These are phyloP conservation scores for Pseudogymnoascus sp. DNA, from an alignment of 2,329 filamentous ascomycete species.

Conservation along the genomic window DNA sequence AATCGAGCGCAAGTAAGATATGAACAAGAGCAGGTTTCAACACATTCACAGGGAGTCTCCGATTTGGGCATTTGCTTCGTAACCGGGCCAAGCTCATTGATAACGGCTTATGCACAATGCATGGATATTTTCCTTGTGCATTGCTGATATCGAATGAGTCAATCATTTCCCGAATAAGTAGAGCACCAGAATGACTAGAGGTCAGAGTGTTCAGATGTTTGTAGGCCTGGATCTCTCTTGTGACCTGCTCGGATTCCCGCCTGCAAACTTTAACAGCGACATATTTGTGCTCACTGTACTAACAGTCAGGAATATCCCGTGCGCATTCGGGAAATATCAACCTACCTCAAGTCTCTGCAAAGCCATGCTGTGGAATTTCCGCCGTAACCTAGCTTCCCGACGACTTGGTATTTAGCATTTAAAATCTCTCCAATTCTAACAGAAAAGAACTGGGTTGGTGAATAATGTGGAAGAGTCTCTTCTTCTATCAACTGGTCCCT, in stretches of 20 bases:
- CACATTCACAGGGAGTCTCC: constrained; percentile 13
- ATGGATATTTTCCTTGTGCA: constrained; percentile 31
- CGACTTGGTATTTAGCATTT: constrained; percentile 16
- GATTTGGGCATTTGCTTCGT: constrained; percentile 19
- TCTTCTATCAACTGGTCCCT: not conserved
- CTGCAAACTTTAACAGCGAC: constrained; percentile 15
- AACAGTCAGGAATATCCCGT: constrained; percentile 12
- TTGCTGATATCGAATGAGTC: constrained; percentile 33
- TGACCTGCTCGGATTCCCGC: constrained; percentile 16
- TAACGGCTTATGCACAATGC: constrained; percentile 35
- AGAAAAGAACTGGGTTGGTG: constrained; percentile 12
- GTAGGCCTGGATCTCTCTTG: constrained; percentile 37
- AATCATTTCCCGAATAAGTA: constrained; percentile 29
- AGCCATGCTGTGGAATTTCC: constrained; percentile 19
- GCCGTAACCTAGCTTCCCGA: constrained; percentile 18
- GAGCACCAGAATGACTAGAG: constrained; percentile 28
- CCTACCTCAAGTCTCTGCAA: constrained; percentile 16
- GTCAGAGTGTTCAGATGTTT: constrained; percentile 29
- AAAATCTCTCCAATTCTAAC: constrained; percentile 16
- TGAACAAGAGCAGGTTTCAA: constrained; percentile 15
- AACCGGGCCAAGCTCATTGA: constrained; percentile 37
- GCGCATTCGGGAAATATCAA: constrained; percentile 13
- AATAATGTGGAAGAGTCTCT: not conserved
- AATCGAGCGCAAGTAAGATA: constrained; percentile 20
- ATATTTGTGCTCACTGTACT: constrained; percentile 16